A percentile compares a stretch with the other conserved stretches of the same genome.
These are phyloP conservation scores for Fraxinus anomala DNA, from an alignment of 257 asterid genomes.

Conservation along the genomic window DNA sequence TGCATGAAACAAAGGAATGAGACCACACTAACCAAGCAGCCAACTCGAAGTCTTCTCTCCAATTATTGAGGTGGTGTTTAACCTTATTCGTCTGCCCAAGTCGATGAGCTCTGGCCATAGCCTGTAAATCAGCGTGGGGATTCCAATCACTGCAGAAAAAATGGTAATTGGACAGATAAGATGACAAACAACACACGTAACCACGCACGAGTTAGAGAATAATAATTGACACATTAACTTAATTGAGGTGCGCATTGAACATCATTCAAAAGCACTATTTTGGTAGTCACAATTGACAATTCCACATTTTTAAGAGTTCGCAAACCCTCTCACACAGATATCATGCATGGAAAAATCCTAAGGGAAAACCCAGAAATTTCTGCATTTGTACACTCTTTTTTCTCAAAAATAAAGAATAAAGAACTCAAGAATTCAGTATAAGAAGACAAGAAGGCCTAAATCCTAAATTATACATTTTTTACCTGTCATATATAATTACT, in stretches of 20 bases:
- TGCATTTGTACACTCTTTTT: slow-evolving; percentile 4
- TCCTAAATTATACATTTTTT: slow-evolving; percentile 25
- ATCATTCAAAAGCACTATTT: neutral
- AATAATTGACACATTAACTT: slow-evolving; percentile 2
- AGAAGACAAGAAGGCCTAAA: slow-evolving; percentile 16
- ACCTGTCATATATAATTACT: slow-evolving; percentile 96
- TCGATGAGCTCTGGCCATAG: slow-evolving; percentile 99
- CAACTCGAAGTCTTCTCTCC: slow-evolving; percentile 21
- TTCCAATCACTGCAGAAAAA: slow-evolving; percentile 87
- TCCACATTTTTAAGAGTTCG: neutral
- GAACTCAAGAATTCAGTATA: neutral
- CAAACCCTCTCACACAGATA: neutral
- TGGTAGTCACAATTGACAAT: neutral
- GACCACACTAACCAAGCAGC: slow-evolving; percentile 24
- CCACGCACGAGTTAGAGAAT: neutral
- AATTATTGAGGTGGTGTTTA: slow-evolving; percentile 12
- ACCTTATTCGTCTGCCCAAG: slow-evolving; percentile 99
- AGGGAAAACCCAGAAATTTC: neutral
- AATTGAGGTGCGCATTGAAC: neutral
- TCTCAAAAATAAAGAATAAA: neutral
- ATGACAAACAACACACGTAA: slow-evolving; percentile 21
- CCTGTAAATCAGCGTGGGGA: slow-evolving; percentile 99
- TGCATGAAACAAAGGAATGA: slow-evolving; percentile 38
- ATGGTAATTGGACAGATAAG: slow-evolving; percentile 29
- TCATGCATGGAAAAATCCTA: neutral